These are phyloP conservation scores for Talaromyces sp. DNA, from an alignment of 2,329 filamentous ascomycete genomes.

Conservation along the genomic window DNA sequence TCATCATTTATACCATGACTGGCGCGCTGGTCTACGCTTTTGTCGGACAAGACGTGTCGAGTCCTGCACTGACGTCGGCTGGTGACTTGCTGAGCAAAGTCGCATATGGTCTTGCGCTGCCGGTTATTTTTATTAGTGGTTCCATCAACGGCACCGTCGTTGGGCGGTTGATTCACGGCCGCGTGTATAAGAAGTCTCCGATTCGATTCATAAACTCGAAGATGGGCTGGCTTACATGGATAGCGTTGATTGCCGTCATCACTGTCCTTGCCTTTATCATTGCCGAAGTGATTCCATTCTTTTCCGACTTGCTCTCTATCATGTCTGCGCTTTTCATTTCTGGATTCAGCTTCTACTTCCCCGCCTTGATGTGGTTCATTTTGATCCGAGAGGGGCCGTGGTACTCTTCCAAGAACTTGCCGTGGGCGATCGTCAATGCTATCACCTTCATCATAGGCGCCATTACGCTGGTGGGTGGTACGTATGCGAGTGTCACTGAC, in stretches of 20 bases:
- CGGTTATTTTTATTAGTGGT: constrained; percentile 38
- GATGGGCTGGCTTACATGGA: constrained; percentile 36
- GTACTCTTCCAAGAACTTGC: constrained; percentile 42
- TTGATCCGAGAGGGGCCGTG: constrained; percentile 29
- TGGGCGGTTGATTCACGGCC: constrained; percentile 34
- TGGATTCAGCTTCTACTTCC: constrained; percentile 78
- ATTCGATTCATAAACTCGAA: constrained; percentile 37
- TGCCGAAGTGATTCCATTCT: constrained; percentile 82
- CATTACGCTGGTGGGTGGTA: constrained; percentile 72
- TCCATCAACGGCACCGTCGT: constrained; percentile 37
- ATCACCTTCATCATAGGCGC: constrained; percentile 67
- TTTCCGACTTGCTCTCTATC: constrained; percentile 59
- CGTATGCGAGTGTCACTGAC: constrained; percentile 60
- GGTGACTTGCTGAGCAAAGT: constrained; percentile 28
- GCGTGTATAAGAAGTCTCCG: constrained; percentile 32
- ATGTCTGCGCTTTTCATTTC: constrained; percentile 71
- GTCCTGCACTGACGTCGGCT: constrained; percentile 33
- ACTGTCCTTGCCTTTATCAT: constrained; percentile 83
- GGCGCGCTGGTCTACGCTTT: constrained; percentile 34
- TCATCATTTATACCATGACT: constrained; percentile 33
- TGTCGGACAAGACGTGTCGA: constrained; percentile 31
- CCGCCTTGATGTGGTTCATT: constrained; percentile 44
- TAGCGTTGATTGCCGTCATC: constrained; percentile 42
- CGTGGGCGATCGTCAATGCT: constrained; percentile 61
- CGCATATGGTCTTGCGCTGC: constrained; percentile 34